Evolutionary conservation across 2,329 filamentous ascomycete species (phyloP).

Genomic region (Didymella keratinophila): DNA sequence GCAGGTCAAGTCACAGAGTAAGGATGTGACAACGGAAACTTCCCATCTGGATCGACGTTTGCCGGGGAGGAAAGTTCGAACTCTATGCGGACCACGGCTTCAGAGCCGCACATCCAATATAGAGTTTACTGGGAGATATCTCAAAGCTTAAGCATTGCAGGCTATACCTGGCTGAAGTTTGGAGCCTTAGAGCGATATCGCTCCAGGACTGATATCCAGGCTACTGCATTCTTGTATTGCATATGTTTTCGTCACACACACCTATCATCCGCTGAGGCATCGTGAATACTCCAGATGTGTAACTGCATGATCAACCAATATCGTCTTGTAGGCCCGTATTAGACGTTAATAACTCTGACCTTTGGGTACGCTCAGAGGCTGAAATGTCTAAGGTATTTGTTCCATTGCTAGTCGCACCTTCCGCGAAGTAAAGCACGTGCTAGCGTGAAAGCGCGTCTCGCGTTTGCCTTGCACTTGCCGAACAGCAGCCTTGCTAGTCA

Average conservation of each 20-base stretch:
- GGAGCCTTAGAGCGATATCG: neutral
- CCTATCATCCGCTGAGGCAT: neutral
- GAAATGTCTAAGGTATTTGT: neutral
- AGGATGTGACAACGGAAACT: neutral
- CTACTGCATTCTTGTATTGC: neutral
- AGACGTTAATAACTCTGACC: neutral
- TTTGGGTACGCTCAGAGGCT: neutral
- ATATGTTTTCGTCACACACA: neutral
- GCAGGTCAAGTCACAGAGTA: neutral
- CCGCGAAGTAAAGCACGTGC: conserved; percentile 40
- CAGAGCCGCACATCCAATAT: neutral
- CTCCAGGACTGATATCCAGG: neutral
- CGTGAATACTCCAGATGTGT: neutral
- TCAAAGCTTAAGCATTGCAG: neutral
- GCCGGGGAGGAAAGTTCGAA: neutral
- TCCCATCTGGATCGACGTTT: neutral
- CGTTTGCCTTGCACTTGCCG: conserved; percentile 22
- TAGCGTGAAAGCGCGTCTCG: conserved; percentile 41
- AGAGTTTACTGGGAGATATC: neutral
- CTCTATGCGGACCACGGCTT: neutral
- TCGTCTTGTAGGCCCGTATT: neutral
- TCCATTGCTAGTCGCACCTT: neutral
- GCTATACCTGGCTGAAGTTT: neutral
- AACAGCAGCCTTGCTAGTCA: conserved; percentile 10
- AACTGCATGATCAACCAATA: neutral